Percentiles rank a stretch among this genome's conserved stretches.
phyloP scores from a whole-genome alignment of 2,329 filamentous ascomycete genomes.

The Exserohilum turcica region DNA sequence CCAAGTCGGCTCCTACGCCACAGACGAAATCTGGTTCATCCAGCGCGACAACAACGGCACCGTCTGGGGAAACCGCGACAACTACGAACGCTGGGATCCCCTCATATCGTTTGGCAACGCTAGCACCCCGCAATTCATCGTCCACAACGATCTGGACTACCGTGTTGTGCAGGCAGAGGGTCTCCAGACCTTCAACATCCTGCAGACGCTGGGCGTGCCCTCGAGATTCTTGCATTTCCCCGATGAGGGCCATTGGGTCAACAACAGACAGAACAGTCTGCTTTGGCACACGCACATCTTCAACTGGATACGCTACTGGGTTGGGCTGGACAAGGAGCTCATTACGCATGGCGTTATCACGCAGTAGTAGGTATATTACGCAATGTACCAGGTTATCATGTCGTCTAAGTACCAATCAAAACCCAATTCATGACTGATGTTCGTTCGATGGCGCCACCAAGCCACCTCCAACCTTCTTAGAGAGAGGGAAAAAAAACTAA shows the following conservation, averaged over 20 bases:
- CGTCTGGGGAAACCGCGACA: slow-evolving; percentile 48
- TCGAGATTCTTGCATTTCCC: slow-evolving; percentile 81
- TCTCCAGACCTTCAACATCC: slow-evolving; percentile 79
- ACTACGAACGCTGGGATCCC: slow-evolving; percentile 64
- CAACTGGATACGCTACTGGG: slow-evolving; percentile 45
- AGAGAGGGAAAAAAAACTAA: too few species aligned
- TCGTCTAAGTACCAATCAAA: background rate
- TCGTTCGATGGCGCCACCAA: too few species aligned
- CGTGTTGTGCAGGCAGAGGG: slow-evolving; percentile 85
- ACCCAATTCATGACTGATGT: background rate
- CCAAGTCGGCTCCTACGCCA: slow-evolving; percentile 53
- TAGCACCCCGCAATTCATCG: slow-evolving; percentile 84
- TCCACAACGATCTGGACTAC: slow-evolving; percentile 89
- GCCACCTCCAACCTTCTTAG: too few species aligned
- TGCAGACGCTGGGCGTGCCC: slow-evolving; percentile 76
- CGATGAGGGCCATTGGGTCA: slow-evolving; percentile 79
- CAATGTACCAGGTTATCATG: background rate
- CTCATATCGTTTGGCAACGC: slow-evolving; percentile 67
- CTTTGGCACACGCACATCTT: slow-evolving; percentile 73
- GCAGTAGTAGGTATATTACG: slow-evolving; percentile 25
- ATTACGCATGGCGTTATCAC: slow-evolving; percentile 39
- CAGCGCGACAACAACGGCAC: slow-evolving; percentile 52
- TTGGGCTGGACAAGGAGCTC: slow-evolving; percentile 38
- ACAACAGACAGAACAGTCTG: slow-evolving; percentile 87
- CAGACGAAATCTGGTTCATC: slow-evolving; percentile 60